A percentile compares a stretch with the other conserved stretches of the same genome.
phyloP scores from a whole-genome alignment of 2,329 filamentous ascomycete genomes.

The Pseudopyricularia javanii region DNA sequence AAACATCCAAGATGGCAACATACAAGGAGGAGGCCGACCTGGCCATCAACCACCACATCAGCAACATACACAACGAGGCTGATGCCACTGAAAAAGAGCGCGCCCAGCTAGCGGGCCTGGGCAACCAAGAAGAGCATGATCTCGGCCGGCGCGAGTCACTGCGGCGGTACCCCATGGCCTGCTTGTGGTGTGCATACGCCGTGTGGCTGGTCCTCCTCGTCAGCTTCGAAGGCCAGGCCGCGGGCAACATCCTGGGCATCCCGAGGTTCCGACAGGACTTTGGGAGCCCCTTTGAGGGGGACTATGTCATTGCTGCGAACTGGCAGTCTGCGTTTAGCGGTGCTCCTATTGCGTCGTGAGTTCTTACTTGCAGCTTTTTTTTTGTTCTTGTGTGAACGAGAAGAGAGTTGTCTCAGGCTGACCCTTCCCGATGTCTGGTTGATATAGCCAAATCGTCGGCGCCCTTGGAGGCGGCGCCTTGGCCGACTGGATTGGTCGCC shows the following conservation, averaged over 20 bases:
- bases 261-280: conserved; percentile 28
- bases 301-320: conserved; percentile 20
- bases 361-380: neutral
- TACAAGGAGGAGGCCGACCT: neutral
- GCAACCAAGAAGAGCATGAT: conserved; percentile 2
- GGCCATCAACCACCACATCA: neutral
- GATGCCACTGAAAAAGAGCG: neutral
- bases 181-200: conserved; percentile 3
- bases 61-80: neutral
- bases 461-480: conserved; percentile 17
- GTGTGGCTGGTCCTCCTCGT: conserved; percentile 3
- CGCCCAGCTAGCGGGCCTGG: conserved; percentile 1
- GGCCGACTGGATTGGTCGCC: conserved; percentile 20
- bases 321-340: conserved; percentile 26
- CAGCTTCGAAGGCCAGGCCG: conserved; percentile 13
- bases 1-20: neutral
- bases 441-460: conserved; percentile 11
- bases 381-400: neutral
- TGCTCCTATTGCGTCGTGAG: conserved; percentile 17
- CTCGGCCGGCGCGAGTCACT: conserved; percentile 1
- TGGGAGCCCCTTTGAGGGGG: conserved; percentile 18
- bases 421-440: neutral
- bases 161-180: neutral
- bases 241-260: conserved; percentile 22
- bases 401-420: neutral